Evolutionary conservation across 805 yeast genomes (phyloP), one percentile per base, ranked within the genome.

Genomic region (Barnettozyma californica): DNA sequence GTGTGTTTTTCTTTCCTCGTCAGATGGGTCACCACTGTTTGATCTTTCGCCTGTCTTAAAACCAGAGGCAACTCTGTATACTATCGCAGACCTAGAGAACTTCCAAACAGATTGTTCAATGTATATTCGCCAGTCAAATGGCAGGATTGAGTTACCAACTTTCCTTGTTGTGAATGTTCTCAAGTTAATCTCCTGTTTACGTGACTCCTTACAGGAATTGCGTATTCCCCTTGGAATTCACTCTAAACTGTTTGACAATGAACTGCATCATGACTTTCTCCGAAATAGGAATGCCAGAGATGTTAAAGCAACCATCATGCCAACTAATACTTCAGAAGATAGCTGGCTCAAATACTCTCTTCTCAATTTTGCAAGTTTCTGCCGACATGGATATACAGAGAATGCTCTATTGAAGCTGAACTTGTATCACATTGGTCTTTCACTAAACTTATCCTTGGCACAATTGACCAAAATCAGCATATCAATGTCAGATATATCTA

Each of bases 401-500:
- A 16, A 18, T 19, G 43, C 37, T 10, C 16, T 43, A 25, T 37
- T 18, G 29, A 31, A 19, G 9, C 20, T 44, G n/a, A 43, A 50
- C 31, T 9, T 43, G 11, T 39, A 51, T 8, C 41, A 39, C 27
- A 35, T 48, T 45, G 51, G 53, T 18, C 18, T 35, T 8, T 43
- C 42, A 9, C 19, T 45, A 9, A 45, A 42, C 13, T 9, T 43
- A 6, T 9, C 49, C 3, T 25, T 52, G 21, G 23, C 16, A 4
- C 40, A 45, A 14, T 16, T 52, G 14, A 18, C 33, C 6, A 20
- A 10, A 2, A 13, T 52, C 2, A n/a, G 41, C 3, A 23, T 52
- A n/a, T 49, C 51, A 1, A 44, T 50, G 19, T 18, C 43, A 16
- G 55, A 52, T 36, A 38, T 49, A 9, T 37, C 31, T 2, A n/a